Base-by-base conservation (phyloP, 352 stramenopile species). In the Phytophthora europaea region DNA sequence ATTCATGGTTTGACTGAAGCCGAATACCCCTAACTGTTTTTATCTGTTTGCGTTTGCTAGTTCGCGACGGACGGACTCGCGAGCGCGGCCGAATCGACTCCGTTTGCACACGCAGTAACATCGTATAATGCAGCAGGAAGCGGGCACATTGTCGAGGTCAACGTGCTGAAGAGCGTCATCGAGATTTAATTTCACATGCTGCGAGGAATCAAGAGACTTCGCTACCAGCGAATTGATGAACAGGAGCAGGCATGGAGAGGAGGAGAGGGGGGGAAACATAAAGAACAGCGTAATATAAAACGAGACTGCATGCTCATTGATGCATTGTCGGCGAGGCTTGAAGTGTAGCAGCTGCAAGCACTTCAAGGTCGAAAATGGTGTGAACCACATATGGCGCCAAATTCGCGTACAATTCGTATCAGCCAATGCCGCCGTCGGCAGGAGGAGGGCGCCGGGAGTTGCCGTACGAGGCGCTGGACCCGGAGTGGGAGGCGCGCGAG, bases 391-490 rank as follows among this genome's bases (percentile, higher is more conserved):
- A 33, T 54, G 48, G 48, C 48, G 48, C 48, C 47, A 53, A 53
- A 22, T 53, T 16, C 12, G 10, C 15, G 15, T 22, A 9, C 47
- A 33, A 62, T 23, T 53, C n/a, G 34, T 16, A 22, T 33, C 48
- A 61, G n/a, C 23, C 36, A 20, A 55, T 59, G 63, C 45, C 54
- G 20, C 18, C n/a, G 31, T 16, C 58, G 56, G 54, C 23, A 59
- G 58, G 23, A 34, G 36, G 62, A 62, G 65, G 66, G 67, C 58
- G 52, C 31, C 78, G 80, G 9, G 22, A 62, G 38, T 73, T 91
- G 53, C 78, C 79, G 58, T 94, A 94, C 70, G 80, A 80, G 16
- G 87, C 81, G 68, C 74, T 94, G 22, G 80, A 90, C 40, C 61
- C 75, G 18, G 54, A 74, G 58, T 94, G 87, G 87, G 87, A 91